Conservation (phyloP, 306 rosid species). For the Vigna unguiculata region DNA sequence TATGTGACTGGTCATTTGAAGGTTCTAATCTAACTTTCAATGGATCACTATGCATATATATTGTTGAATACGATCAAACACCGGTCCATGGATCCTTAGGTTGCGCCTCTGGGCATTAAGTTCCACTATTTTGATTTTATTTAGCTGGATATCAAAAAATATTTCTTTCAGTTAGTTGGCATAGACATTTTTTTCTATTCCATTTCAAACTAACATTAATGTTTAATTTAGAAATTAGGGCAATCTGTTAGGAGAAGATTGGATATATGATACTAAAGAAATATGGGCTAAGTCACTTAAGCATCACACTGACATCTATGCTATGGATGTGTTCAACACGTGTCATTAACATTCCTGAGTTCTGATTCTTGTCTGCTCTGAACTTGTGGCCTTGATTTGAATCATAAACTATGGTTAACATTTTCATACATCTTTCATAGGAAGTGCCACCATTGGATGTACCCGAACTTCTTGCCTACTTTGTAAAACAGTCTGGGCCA, state of each 20-base stretch:
- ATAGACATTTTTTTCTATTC: not conserved
- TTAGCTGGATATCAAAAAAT: slow-evolving; percentile 3
- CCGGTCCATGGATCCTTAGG: slow-evolving; percentile 9
- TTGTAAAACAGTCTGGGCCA: slow-evolving; percentile 89
- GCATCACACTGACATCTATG: slow-evolving; percentile 25
- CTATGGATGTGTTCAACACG: slow-evolving; percentile 31
- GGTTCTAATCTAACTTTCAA: slow-evolving; percentile 19
- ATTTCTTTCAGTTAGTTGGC: slow-evolving; percentile 14
- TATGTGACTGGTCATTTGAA: slow-evolving; percentile 8
- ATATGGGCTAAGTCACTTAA: slow-evolving; percentile 24
- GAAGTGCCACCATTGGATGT: slow-evolving; percentile 90
- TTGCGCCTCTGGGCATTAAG: not conserved
- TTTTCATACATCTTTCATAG: slow-evolving; percentile 54
- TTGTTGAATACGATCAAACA: not conserved
- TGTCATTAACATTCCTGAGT: slow-evolving; percentile 36
- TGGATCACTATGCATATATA: slow-evolving; percentile 7
- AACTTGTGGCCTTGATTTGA: slow-evolving; percentile 27
- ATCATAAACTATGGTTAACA: slow-evolving; percentile 38
- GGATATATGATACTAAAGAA: slow-evolving; percentile 30
- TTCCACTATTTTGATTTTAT: slow-evolving; percentile 29
- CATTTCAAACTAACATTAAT: not conserved
- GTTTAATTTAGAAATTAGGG: slow-evolving; percentile 8
- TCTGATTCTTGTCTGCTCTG: slow-evolving; percentile 38
- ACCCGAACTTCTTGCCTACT: slow-evolving; percentile 91
- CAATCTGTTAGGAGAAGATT: not conserved